Base-by-base conservation (phyloP, 2,329 filamentous ascomycete genomes). In the Phyllosticta citribraziliensis region DNA sequence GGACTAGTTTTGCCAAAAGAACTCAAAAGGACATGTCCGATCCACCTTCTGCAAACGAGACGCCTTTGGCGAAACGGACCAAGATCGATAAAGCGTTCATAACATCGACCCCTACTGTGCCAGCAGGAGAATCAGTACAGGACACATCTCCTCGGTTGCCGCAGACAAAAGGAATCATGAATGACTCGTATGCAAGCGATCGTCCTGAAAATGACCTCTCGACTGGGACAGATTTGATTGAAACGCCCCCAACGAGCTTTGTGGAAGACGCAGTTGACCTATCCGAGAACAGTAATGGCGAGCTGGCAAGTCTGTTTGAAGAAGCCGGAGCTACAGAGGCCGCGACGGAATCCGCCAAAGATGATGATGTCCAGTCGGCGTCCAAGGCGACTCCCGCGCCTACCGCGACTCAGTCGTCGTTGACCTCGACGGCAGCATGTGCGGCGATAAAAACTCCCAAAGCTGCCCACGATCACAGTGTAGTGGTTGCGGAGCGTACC, bases 381-480 rank as follows among this genome's bases (percentile, higher is more conserved):
- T 68, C 68, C 33, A 63, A 64, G 59, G 69, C 65, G 57, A 69
- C 65, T 40, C 62, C 62, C 76, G 74, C 76, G 5, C 73, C 75
- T 0, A 78, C 78, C 0, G 4, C 1, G 17, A 8, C 40, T 3
- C 27, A 30, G 27, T n/a, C 5, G 14, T n/a, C n/a, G 3, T n/a
- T 17, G 17, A 47, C 14, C 14, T 62, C 58, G 6, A 71, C 73
- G 10, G 69, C 71, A 2, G 66, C 73, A 5, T 76, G 76, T 33
- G 69, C 67, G 17, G 75, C 73, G 9, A 65, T 69, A 57, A 64
- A 68, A 17, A 71, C 72, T 58, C 67, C 76, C 64, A 76, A 74
- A 59, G 74, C 73, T 9, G 76, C 79, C 0, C 85, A 80, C 66
- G 84, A 87, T 69, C 87, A 87, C 72, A 83, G 88, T 57, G 76